Evolutionary conservation across 2,329 filamentous ascomycete species (phyloP), one percentile per base, ranked within the genome.

Genomic region (Aspergillus tamarii): DNA sequence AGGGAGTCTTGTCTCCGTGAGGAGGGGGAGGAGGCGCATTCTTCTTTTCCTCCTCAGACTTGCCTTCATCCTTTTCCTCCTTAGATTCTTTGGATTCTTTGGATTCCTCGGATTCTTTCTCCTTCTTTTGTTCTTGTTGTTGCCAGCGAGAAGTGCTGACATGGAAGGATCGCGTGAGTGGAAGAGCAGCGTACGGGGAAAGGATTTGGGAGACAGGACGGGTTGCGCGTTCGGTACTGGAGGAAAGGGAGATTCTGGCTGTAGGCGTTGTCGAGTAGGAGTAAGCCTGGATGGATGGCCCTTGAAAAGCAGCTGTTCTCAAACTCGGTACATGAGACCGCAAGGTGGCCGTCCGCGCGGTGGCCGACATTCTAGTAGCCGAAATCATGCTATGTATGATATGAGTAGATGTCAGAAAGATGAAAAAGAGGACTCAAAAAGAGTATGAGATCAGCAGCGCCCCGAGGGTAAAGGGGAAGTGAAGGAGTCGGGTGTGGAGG

Each of bases 1-100:
- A 98, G 60, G 95, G 95, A 3, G 94, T 95, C 84, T 99, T 99
- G 82, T 97, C 93, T 65, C 95, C 95, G 75, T 99, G 95, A 23
- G 94, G 94, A n/a, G 95, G 94, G 26, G 94, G 92, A 14, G 94
- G 90, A 32, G 87, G 79, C 43, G 83, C 81, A 65, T 93, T 88
- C 72, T 84, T 78, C 63, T 84, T 81, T 62, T 74, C 66, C 67
- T 77, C 67, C 74, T 79, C 66, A 57, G 69, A 57, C 55, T 77
- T 55, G 52, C 16, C 73, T 41, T 76, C 70, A 8, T 62, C 62
- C 45, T 67, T 65, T 23, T 66, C 65, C 43, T 62, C 46, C 64
- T 73, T 68, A 9, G 21, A 16, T 28, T 55, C 26, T 10, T 26
- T 26, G 3, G 26, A 26, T 26, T 48, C 21, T 11, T 41, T 41